Percentiles rank a stretch among this genome's conserved stretches.
phyloP scores from a whole-genome alignment of 1,284 basidiomycete genomes.

The Afroboletus lepidellus region DNA sequence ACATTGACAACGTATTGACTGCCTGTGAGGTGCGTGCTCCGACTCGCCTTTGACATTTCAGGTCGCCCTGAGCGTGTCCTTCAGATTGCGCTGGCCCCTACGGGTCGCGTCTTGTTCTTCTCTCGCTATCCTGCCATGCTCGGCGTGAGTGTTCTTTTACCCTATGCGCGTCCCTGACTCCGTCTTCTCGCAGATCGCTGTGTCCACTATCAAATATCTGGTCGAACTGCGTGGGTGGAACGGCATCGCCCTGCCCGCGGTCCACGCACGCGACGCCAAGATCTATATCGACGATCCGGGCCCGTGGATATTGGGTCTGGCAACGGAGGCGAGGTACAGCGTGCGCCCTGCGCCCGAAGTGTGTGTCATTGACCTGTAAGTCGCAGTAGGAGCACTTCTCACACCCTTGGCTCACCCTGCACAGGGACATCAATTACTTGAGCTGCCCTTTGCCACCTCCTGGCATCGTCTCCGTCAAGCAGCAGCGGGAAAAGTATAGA shows the following conservation, averaged over 20 bases:
- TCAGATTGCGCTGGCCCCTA: slow-evolving; percentile 89
- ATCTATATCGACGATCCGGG: slow-evolving; percentile 87
- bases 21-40: slow-evolving; percentile 75
- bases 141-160: slow-evolving; percentile 47
- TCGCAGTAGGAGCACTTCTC: slow-evolving; percentile 16
- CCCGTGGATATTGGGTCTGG: slow-evolving; percentile 92
- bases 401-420: slow-evolving; percentile 1
- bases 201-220: slow-evolving; percentile 87
- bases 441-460: slow-evolving; percentile 78
- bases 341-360: slow-evolving; percentile 77
- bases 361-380: slow-evolving; percentile 87
- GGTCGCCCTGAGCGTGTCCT: not conserved
- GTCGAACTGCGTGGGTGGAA: slow-evolving; percentile 94
- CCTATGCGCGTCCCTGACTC: not conserved
- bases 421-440: slow-evolving; percentile 88
- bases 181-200: slow-evolving; percentile 58
- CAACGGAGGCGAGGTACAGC: slow-evolving; percentile 83
- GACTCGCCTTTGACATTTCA: not conserved
- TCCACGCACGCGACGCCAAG: slow-evolving; percentile 88
- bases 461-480: slow-evolving; percentile 77
- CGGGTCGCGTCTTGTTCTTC: slow-evolving; percentile 87
- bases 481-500: slow-evolving; percentile 82
- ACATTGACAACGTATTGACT: slow-evolving; percentile 91
- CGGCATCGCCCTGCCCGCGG: slow-evolving; percentile 80
- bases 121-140: slow-evolving; percentile 91